phyloP scores from a whole-genome alignment of 2,329 filamentous ascomycete genomes.

The Penicillium palitans region DNA sequence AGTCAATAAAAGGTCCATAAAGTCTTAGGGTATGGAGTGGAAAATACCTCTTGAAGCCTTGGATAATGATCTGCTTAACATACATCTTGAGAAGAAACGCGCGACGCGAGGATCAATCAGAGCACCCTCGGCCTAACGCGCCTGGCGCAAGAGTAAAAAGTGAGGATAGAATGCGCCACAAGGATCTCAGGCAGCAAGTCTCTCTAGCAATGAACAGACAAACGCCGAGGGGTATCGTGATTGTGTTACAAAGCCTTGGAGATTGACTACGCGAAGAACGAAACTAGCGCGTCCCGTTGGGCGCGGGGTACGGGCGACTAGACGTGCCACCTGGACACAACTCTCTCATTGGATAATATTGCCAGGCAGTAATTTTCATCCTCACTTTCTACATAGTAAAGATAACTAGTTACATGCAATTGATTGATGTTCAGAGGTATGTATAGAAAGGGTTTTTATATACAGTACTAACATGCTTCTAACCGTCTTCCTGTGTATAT shows the following conservation, averaged over 20 bases:
- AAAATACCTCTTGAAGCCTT: slow-evolving; percentile 94
- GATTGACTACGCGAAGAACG: slow-evolving; percentile 20
- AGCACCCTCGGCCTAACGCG: slow-evolving; percentile 35
- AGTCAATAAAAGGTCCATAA: background rate
- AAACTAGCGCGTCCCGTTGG: slow-evolving; percentile 28
- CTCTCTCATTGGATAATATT: too few species aligned
- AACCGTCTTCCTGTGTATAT: too few species aligned
- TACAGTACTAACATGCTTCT: too few species aligned
- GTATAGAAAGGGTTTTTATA: too few species aligned
- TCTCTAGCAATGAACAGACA: slow-evolving; percentile 5
- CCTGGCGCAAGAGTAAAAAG: slow-evolving; percentile 9
- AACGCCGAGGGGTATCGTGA: slow-evolving; percentile 4
- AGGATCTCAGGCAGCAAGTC: background rate
- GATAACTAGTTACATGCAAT: too few species aligned
- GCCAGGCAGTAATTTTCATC: too few species aligned
- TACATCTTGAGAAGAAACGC: slow-evolving; percentile 65
- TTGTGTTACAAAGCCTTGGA: slow-evolving; percentile 16
- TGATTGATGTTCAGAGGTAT: too few species aligned
- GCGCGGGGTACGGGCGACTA: slow-evolving; percentile 30
- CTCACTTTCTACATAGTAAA: too few species aligned
- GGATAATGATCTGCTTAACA: slow-evolving; percentile 99
- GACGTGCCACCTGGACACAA: too few species aligned
- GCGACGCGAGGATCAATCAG: slow-evolving; percentile 31
- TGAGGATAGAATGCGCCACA: background rate
- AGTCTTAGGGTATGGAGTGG: background rate